Percentiles rank a stretch among this genome's conserved stretches.
Conservation (phyloP, 306 rosid species). For the Hippophae gyantsensis region DNA sequence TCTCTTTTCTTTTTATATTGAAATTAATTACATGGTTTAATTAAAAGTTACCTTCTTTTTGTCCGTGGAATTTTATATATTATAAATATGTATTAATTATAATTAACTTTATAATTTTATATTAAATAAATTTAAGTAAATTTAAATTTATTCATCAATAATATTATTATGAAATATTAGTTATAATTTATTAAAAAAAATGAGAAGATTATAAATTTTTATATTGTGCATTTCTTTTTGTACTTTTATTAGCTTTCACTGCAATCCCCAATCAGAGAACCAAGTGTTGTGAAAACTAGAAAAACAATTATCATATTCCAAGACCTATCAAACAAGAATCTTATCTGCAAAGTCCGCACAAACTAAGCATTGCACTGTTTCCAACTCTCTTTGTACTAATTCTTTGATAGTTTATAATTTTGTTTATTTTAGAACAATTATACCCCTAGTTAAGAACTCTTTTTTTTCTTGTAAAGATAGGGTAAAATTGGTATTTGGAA, state of each 20-base stretch:
- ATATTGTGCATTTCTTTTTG: conserved; percentile 37
- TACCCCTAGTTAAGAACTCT: neutral
- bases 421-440: neutral
- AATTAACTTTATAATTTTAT: too few relatives aligned
- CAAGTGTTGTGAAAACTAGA: conserved; percentile 30
- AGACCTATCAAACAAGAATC: conserved; percentile 14
- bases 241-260: conserved; percentile 17
- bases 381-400: neutral
- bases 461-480: neutral
- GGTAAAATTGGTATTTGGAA: neutral
- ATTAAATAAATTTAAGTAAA: too few relatives aligned
- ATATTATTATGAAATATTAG: too few relatives aligned
- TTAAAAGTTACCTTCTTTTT: conserved; percentile 7
- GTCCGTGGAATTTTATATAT: too few relatives aligned
- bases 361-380: conserved; percentile 11
- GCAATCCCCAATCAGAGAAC: conserved; percentile 15
- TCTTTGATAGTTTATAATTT: neutral
- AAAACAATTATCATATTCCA: conserved; percentile 1
- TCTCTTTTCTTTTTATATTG: neutral
- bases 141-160: too few relatives aligned
- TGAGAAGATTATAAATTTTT: neutral
- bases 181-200: too few relatives aligned
- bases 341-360: conserved; percentile 1
- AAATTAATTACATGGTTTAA: too few relatives aligned
- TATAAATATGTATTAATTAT: too few relatives aligned